A percentile compares a stretch with the other conserved stretches of the same genome.
These are phyloP conservation scores for Scytalidium sp. DNA, from an alignment of 2,329 filamentous ascomycete species.

Conservation along the genomic window DNA sequence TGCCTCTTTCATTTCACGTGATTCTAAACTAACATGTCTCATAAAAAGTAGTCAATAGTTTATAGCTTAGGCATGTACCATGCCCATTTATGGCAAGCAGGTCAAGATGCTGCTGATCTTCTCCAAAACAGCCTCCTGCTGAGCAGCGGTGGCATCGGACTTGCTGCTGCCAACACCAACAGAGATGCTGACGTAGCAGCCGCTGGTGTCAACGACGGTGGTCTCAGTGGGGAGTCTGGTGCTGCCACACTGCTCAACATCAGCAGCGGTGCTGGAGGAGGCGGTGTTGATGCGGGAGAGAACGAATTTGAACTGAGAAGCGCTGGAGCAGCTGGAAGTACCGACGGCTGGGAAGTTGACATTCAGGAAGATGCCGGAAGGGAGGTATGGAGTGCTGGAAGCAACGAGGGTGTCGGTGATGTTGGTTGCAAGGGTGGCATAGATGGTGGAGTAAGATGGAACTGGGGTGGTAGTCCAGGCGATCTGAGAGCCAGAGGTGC, in stretches of 20 bases:
- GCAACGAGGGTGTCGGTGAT: constrained; percentile 53
- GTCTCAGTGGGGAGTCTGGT: constrained; percentile 57
- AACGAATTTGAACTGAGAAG: constrained; percentile 59
- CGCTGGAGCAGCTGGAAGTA: constrained; percentile 44
- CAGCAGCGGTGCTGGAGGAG: constrained; percentile 34
- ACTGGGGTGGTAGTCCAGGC: constrained; percentile 50
- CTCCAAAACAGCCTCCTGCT: constrained; percentile 48
- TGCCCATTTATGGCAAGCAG: constrained; percentile 37
- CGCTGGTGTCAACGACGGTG: constrained; percentile 44
- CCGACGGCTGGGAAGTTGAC: constrained; percentile 63
- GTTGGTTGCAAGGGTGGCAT: constrained; percentile 59
- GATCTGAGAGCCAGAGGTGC: constrained; percentile 44
- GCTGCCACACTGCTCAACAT: constrained; percentile 55
- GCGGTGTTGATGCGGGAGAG: constrained; percentile 56
- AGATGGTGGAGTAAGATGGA: constrained; percentile 54
- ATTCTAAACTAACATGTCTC: too few species aligned
- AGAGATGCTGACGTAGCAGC: constrained; percentile 62
- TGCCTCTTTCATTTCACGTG: too few species aligned
- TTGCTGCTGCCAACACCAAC: constrained; percentile 61
- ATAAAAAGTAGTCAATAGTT: too few species aligned
- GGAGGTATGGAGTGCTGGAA: constrained; percentile 61
- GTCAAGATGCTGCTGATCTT: constrained; percentile 47
- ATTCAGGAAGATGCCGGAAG: constrained; percentile 59
- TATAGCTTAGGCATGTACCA: too few species aligned
- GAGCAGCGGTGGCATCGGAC: constrained; percentile 50